These are phyloP conservation scores for Cubamyces lactineus DNA, from an alignment of 768 basidiomycete genomes.

Conservation along the genomic window DNA sequence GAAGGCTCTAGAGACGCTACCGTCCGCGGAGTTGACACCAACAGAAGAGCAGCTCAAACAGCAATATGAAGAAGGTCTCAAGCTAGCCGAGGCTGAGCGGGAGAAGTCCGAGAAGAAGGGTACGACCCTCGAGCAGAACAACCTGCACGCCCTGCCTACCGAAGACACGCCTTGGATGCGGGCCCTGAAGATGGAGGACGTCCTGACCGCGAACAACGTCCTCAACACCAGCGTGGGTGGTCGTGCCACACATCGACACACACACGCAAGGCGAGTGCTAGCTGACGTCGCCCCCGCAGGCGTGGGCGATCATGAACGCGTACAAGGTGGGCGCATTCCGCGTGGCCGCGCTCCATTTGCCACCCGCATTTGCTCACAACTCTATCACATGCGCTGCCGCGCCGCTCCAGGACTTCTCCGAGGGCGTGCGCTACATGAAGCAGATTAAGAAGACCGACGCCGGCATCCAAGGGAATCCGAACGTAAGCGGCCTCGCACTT, in stretches of 20 bases:
- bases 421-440: conserved; percentile 24
- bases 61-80: conserved; percentile 28
- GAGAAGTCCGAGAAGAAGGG: not conserved
- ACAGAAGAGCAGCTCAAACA: conserved; percentile 25
- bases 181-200: conserved; percentile 26
- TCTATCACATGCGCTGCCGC: too few relatives aligned
- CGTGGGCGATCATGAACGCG: conserved; percentile 30
- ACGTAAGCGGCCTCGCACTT: conserved; percentile 5
- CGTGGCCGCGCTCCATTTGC: too few relatives aligned
- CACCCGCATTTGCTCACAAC: too few relatives aligned
- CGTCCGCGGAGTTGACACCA: conserved; percentile 10
- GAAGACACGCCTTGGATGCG: conserved; percentile 27
- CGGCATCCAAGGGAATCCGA: conserved; percentile 13
- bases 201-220: conserved; percentile 17
- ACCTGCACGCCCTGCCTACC: not conserved
- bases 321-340: conserved; percentile 16
- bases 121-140: not conserved
- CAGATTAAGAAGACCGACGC: conserved; percentile 15
- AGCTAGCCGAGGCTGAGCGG: conserved; percentile 12
- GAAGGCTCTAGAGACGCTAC: conserved; percentile 20
- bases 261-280: not conserved
- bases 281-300: conserved; percentile 19
- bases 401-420: conserved; percentile 24
- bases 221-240: conserved; percentile 19
- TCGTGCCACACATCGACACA: not conserved